Base-by-base conservation (phyloP, 495 filamentous ascomycete species). In the Hyaloscypha finlandica region DNA sequence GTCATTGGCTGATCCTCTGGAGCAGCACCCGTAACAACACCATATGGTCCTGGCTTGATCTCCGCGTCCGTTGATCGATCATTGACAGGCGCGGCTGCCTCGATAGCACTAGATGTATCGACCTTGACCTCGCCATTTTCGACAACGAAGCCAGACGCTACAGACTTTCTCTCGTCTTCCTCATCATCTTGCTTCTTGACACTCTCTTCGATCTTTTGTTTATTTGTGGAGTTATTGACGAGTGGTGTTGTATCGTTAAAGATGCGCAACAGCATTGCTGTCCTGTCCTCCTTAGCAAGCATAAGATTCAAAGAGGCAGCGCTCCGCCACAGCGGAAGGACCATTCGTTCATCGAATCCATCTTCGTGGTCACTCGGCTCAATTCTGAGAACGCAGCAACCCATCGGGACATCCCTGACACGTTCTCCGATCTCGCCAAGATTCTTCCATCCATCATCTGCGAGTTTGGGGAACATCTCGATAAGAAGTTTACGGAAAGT, bases 241-340 rank as follows among this genome's bases (percentile, higher is more conserved):
- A 97, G 79, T 3, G 90, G 91, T 2, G 88, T 87, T 29, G 85
- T 84, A 66, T 97, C 94, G 71, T 97, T 93, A 80, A 88, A 99
- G 42, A 99, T 82, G 39, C 95, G 86, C 63, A 97, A 83, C 71
- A 97, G 81, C 91, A 97, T 94, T 8, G 94, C 95, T 39, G 86
- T 89, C 35, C 95, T 87, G 57, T 99, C 95, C 74, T 99, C 95
- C 80, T 98, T 99, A 59, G 93, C 93, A 70, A 97, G 80, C 95
- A 99, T 99, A 51, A 99, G 85, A 76, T 98, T 99, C 60, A 97
- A 78, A 3, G 87, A 91, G 66, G 92, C 86, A 69, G 95, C 79
- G 63, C 91, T 93, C 74, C 93, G 88, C 95, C 95, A 99, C 29
- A 99, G 79, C 8, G 95, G 94, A 54, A 99, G 81, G 3, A 93